Base-by-base conservation (phyloP, 345 rosid genomes). In the Syzygium oleosum region DNA sequence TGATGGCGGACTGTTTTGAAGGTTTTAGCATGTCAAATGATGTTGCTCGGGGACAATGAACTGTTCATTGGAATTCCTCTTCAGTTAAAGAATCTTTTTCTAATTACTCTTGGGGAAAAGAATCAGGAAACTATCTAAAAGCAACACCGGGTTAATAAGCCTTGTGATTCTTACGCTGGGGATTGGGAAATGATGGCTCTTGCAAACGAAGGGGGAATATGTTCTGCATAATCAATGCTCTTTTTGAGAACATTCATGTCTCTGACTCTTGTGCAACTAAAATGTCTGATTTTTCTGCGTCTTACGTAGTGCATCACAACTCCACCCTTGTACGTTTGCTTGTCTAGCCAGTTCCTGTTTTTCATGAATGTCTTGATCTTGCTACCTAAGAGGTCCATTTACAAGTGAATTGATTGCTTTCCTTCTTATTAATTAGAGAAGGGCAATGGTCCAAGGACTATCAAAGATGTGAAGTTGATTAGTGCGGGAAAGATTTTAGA, bases 401-500 rank as follows among this genome's bases (percentile, higher is more conserved):
- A 34, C n/a, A 54, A 52, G 41, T 85, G 53, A 58, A 51, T 86
- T 49, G 43, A 65, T 21, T 63, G 83, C 49, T 51, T 51, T 16
- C 21, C 10, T 53, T 68, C 10, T 59, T 77, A 12, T 87, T 85
- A 87, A 84, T 55, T 94, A 98, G 99, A 94, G 56, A 98, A 95
- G 90, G 98, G 93, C 85, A 94, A 98, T 90, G 95, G 98, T 53
- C 99, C 99, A 19, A 94, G 90, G 92, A 95, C 99, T 52, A 93
- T 96, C 89, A 96, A 96, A 91, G 99, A 98, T 79, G 94, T 98
- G 68, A 98, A 96, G 94, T 88, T 98, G 89, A 98, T 98, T 84
- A 96, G 97, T 54, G 99, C 97, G 4, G 99, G 99, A 87, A 98
- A 94, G 90, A 92, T 98, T 91, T 92, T 98, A 90, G 99, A 96